Conservation (phyloP, 2,329 filamentous ascomycete species). For the Cercospora sojina region DNA sequence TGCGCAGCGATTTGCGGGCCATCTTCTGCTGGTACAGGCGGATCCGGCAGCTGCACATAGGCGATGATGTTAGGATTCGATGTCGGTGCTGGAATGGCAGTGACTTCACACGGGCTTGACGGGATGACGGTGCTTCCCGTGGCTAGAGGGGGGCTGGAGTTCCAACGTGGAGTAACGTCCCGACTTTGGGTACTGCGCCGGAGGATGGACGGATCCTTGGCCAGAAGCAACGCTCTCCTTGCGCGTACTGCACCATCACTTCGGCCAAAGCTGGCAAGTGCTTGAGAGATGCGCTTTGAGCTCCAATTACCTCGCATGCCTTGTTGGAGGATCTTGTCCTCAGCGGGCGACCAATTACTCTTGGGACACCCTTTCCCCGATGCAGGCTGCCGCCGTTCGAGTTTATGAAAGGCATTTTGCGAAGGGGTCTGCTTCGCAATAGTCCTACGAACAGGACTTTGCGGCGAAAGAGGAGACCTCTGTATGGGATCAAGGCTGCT, state of each 20-base stretch:
- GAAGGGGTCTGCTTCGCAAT: background rate
- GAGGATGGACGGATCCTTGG: background rate
- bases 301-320: constrained; percentile 11
- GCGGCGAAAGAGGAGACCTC: background rate
- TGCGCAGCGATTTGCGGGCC: background rate
- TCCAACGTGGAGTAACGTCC: background rate
- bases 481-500: background rate
- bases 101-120: background rate
- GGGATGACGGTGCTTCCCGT: background rate
- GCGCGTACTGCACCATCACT: constrained; percentile 4
- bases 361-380: background rate
- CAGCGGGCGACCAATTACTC: constrained; percentile 4
- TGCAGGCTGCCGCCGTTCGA: background rate
- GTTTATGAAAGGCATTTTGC: background rate
- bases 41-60: background rate
- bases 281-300: background rate
- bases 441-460: background rate
- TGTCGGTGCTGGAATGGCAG: background rate
- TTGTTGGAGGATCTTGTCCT: constrained; percentile 14
- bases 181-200: background rate
- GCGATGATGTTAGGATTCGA: background rate
- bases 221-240: background rate
- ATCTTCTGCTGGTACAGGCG: background rate
- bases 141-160: background rate
- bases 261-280: background rate